phyloP scores from a whole-genome alignment of 768 basidiomycete species.

The Paxillus involutus region DNA sequence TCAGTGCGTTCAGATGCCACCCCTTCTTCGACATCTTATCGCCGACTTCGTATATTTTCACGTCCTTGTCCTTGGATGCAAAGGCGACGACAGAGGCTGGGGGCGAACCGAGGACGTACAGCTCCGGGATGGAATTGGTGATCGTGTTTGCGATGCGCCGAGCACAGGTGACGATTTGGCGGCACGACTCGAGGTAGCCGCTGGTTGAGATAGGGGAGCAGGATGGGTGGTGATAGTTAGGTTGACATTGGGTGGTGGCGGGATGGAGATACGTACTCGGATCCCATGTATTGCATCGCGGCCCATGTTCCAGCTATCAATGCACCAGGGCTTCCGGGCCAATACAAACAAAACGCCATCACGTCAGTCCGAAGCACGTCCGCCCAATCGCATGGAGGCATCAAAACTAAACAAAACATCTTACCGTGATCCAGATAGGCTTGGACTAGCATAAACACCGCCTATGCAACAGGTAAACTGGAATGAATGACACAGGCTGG shows the following conservation, averaged over 20 bases:
- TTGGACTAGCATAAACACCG: slow-evolving; percentile 89
- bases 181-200: slow-evolving; percentile 87
- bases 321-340: slow-evolving; percentile 69
- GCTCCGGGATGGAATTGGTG: slow-evolving; percentile 67
- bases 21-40: slow-evolving; percentile 84
- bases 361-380: background rate
- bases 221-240: background rate
- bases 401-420: slow-evolving; percentile 11
- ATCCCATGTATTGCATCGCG: slow-evolving; percentile 91
- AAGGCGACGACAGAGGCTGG: slow-evolving; percentile 92
- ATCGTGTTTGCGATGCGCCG: slow-evolving; percentile 70
- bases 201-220: slow-evolving; percentile 34
- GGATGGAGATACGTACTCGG: slow-evolving; percentile 55
- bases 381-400: background rate
- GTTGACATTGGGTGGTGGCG: background rate
- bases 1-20: slow-evolving; percentile 90
- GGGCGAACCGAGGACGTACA: slow-evolving; percentile 88
- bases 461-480: slow-evolving; percentile 37
- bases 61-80: slow-evolving; percentile 51
- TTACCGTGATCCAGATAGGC: slow-evolving; percentile 87
- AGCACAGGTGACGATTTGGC: slow-evolving; percentile 73
- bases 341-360: background rate
- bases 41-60: slow-evolving; percentile 83
- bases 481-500: background rate
- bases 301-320: slow-evolving; percentile 97